Evolutionary conservation across 306 rosid species (phyloP).

Genomic region (Boehmeria nivea): DNA sequence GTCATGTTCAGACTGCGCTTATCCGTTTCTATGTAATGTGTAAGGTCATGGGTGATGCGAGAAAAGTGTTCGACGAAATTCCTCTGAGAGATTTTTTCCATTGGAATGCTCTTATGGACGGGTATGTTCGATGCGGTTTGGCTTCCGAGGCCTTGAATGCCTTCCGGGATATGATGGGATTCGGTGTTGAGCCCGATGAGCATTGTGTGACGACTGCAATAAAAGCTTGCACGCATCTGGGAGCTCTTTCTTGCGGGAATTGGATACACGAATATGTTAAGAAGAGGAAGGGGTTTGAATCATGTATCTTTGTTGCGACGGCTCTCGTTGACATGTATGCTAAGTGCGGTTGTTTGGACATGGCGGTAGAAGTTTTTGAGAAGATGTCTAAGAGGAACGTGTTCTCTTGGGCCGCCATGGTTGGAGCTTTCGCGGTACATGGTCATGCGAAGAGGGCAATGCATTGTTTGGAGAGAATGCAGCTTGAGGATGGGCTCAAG

Average conservation of each 20-base stretch:
- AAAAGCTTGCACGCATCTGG: conserved; percentile 31
- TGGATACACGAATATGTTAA: conserved; percentile 37
- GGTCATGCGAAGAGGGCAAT: conserved; percentile 26
- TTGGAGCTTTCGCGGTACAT: conserved; percentile 33
- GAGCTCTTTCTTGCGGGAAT: conserved; percentile 35
- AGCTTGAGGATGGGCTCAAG: conserved; percentile 28
- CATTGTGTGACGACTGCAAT: conserved; percentile 35
- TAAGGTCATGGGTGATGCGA: conserved; percentile 24
- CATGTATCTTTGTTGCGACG: conserved; percentile 25
- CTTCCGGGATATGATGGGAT: conserved; percentile 21
- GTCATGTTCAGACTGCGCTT: conserved; percentile 30
- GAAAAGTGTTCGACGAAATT: conserved; percentile 38
- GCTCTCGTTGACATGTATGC: conserved; percentile 42
- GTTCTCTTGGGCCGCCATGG: conserved; percentile 44
- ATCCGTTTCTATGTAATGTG: conserved; percentile 20
- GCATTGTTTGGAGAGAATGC: conserved; percentile 33
- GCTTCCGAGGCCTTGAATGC: conserved; percentile 26
- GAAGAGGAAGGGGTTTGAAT: conserved; percentile 23
- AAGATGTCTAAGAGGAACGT: conserved; percentile 31
- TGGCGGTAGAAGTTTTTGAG: conserved; percentile 37
- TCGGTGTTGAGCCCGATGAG: conserved; percentile 28
- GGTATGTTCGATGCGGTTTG: conserved; percentile 25
- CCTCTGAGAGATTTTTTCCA: conserved; percentile 25
- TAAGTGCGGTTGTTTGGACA: conserved; percentile 36
- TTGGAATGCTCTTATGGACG: conserved; percentile 43